Conservation (phyloP, 129 eudicot genomes). For the Escallonia rubra region DNA sequence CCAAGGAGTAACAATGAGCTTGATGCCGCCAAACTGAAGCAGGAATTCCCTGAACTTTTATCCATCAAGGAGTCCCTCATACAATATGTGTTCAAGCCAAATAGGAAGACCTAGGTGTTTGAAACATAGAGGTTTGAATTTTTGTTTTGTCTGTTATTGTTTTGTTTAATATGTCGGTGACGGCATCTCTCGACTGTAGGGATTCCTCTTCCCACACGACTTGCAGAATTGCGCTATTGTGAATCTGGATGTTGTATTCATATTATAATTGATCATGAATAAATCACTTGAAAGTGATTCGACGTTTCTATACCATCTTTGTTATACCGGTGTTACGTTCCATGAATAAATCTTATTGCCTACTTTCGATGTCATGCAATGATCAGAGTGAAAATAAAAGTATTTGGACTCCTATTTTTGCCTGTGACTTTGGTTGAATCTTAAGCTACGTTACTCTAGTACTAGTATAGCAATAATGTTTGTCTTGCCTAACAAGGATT, state of each 20-base stretch:
- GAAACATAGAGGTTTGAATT: neutral
- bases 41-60: constrained; percentile 20
- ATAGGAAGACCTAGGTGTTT: constrained; percentile 12
- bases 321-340: too few species aligned
- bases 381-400: too few species aligned
- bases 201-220: neutral
- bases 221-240: neutral
- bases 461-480: too few species aligned
- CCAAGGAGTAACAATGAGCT: constrained; percentile 29
- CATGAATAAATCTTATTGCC: too few species aligned
- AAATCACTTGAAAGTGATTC: neutral
- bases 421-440: too few species aligned
- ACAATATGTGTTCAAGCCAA: constrained; percentile 18
- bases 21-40: constrained; percentile 20
- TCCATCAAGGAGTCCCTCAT: constrained; percentile 24
- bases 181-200: neutral
- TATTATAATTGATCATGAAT: constrained; percentile 8
- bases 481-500: too few species aligned
- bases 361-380: too few species aligned
- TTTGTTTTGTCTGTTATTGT: constrained; percentile 2
- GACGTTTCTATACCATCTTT: too few species aligned
- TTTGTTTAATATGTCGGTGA: neutral
- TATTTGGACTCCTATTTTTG: too few species aligned
- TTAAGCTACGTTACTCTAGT: too few species aligned
- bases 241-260: neutral